Percentiles rank a stretch among this genome's conserved stretches.
Evolutionary conservation across 441 rosid species (phyloP).

Genomic region (Erodium trifolium): DNA sequence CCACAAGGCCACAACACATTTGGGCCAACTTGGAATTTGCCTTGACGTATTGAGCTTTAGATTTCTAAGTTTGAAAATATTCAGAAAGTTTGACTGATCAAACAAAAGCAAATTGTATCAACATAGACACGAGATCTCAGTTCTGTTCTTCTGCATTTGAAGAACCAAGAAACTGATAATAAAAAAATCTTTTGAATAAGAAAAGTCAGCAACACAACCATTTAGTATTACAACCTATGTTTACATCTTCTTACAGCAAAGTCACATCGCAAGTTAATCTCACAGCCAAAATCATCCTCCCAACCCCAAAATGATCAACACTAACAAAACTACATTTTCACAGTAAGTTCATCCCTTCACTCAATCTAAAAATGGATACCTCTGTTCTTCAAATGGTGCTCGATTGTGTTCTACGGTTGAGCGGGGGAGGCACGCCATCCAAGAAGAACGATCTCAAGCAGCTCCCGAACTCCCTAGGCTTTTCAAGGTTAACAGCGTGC

Average conservation of each 20-base stretch:
- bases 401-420: background rate
- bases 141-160: no score
- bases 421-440: background rate
- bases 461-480: constrained; percentile 36
- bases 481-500: constrained; percentile 54
- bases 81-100: no score
- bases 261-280: background rate
- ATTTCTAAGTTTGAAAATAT: no score
- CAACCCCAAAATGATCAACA: background rate
- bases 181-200: no score
- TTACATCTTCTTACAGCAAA: background rate
- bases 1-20: no score
- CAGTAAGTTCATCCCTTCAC: background rate
- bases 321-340: background rate
- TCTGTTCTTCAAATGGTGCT: background rate
- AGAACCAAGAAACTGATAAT: no score
- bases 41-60: no score
- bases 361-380: background rate
- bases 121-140: no score
- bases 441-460: constrained; percentile 46
- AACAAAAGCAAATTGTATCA: no score
- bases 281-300: background rate
- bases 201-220: no score
- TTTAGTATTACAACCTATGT: background rate
- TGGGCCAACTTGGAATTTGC: no score